phyloP scores from a whole-genome alignment of 257 asterid species.

The Penstemon newberryi region DNA sequence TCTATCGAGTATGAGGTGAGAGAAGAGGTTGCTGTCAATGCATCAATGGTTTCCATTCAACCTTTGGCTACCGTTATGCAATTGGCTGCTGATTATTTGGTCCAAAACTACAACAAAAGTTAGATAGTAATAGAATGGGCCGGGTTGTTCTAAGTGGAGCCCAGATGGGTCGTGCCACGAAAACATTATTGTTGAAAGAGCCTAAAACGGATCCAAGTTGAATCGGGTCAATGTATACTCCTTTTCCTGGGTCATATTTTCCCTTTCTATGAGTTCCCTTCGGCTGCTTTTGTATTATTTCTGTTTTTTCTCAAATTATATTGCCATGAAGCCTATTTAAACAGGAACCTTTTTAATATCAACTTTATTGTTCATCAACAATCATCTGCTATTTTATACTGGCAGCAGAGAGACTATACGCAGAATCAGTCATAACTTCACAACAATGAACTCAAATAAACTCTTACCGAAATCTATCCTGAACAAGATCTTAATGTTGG shows the following conservation, averaged over 20 bases:
- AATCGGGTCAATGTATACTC: no score
- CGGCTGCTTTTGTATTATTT: not conserved
- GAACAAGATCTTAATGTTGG: not conserved
- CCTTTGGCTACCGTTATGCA: conserved; percentile 31
- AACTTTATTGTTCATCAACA: no score
- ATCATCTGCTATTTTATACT: not conserved
- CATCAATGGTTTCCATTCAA: conserved; percentile 33
- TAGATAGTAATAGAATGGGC: no score
- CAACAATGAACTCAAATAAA: not conserved
- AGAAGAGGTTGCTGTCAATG: conserved; percentile 38
- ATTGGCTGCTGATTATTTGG: conserved; percentile 26
- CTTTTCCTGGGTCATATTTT: no score
- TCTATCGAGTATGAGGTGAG: conserved; percentile 37
- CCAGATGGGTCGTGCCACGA: no score
- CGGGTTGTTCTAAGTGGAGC: no score
- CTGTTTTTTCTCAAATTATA: no score
- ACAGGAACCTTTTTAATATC: no score
- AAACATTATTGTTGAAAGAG: no score
- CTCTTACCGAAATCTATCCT: not conserved
- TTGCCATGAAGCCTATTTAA: no score
- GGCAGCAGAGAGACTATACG: not conserved
- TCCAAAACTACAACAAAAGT: not conserved
- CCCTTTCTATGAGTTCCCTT: not conserved
- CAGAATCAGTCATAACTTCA: not conserved
- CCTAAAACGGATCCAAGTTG: no score